phyloP scores from a whole-genome alignment of 2,329 filamentous ascomycete genomes.

The Colletotrichum sp. region DNA sequence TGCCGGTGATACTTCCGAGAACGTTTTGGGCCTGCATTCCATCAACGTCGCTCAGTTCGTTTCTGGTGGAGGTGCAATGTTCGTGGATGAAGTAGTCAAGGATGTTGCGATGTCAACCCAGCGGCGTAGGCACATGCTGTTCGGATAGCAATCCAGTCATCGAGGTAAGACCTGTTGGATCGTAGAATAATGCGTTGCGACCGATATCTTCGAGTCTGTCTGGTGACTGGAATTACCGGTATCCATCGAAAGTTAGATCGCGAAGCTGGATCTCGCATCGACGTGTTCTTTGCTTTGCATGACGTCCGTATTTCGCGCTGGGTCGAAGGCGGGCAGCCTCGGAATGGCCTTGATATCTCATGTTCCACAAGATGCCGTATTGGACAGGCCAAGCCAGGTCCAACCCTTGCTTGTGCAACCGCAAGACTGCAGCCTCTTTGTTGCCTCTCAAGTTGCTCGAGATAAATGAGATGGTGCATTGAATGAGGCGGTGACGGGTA shows the following conservation, averaged over 20 bases:
- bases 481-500: background rate
- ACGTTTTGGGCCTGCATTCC: background rate
- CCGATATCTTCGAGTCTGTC: background rate
- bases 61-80: background rate
- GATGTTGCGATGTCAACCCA: background rate
- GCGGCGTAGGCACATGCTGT: background rate
- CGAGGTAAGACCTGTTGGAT: background rate
- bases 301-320: background rate
- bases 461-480: background rate
- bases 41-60: background rate
- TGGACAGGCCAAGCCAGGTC: background rate
- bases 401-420: background rate
- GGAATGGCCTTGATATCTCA: background rate
- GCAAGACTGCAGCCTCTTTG: background rate
- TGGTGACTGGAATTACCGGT: background rate
- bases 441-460: background rate
- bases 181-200: background rate
- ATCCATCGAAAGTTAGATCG: background rate
- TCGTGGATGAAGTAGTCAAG: background rate
- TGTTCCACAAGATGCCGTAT: background rate
- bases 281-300: background rate
- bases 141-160: background rate
- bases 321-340: background rate
- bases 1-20: background rate
- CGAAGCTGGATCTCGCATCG: background rate